Percentiles rank a stretch among this genome's conserved stretches.
phyloP scores from a whole-genome alignment of 148 eudicot species.

The Selenicereus undatus region DNA sequence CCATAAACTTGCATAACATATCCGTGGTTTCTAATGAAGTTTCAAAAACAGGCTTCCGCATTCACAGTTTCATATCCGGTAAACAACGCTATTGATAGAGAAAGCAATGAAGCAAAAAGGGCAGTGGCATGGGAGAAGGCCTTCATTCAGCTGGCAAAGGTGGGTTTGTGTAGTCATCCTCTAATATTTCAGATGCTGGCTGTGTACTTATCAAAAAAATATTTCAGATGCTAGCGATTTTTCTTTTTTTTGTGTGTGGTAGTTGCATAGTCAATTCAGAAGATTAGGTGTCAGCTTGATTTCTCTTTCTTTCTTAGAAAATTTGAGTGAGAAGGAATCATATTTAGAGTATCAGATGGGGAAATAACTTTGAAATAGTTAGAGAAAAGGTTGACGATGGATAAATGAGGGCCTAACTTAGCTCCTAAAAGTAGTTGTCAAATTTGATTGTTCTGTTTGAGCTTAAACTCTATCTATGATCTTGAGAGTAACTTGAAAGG shows the following conservation, averaged over 20 bases:
- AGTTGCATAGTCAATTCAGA: not conserved
- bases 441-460: not conserved
- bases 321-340: not conserved
- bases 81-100: constrained; percentile 76
- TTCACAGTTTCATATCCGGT: constrained; percentile 95
- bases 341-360: not conserved
- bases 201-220: not conserved
- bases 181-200: not conserved
- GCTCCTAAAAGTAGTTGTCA: not conserved
- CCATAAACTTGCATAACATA: constrained; percentile 3
- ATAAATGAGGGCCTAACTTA: not conserved
- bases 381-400: not conserved
- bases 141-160: constrained; percentile 89
- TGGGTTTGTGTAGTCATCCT: constrained; percentile 23
- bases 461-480: not conserved
- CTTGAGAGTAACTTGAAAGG: not conserved
- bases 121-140: constrained; percentile 95
- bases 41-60: constrained; percentile 79
- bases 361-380: not conserved
- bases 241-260: not conserved
- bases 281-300: not conserved
- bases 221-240: too few relatives aligned
- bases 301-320: not conserved
- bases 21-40: constrained; percentile 22
- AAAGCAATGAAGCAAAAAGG: constrained; percentile 62